Base-by-base conservation (phyloP, 2,329 filamentous ascomycete species). In the Mycosphaerella arachidis region DNA sequence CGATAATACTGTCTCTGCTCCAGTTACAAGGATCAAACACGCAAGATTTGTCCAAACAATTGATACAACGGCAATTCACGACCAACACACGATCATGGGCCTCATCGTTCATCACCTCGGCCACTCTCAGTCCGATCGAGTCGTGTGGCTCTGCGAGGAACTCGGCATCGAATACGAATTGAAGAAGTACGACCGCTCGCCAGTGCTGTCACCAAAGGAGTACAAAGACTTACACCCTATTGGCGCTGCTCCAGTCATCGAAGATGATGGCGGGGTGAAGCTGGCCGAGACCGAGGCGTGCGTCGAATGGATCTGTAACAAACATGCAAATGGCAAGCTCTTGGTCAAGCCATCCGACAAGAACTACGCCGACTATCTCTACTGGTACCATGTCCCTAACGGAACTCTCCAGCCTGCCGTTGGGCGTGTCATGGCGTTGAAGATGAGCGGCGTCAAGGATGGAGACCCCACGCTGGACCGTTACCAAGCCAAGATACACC, bases 131-230 rank as follows among this genome's bases (percentile, higher is more conserved):
- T 86, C 84, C 37, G 85, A 88, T 70, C 84, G 86, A 45, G 78
- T 88, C 55, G 74, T 82, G 67, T 88, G 83, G 80, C 80, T 88
- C 50, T 84, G 84, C 70, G 86, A 89, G 71, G 86, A 89, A 71
- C 81, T 88, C 18, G 71, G 73, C 52, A 72, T 89, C 55, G 69
- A 76, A 1, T 88, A 88, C 69, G 68, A 75, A 1, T 71, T 84
- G 10, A 74, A 75, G 58, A 72, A 74, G 45, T 77, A 84, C 74
- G 61, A 76, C 54, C 79, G 81, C 48, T 68, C 68, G 7, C 80
- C 84, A 66, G 48, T 72, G 4, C 67, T 73, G 16, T 64, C 67
- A 1, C 70, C 67, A 0, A 66, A 69, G n/a, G 67, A 69, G 9
- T 65, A 70, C 59, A 67, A 70, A 53, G 66, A 67, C 31, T 61